Evolutionary conservation across 306 rosid genomes (phyloP), one percentile per base, ranked within the genome.

Genomic region (Casuarina glauca): DNA sequence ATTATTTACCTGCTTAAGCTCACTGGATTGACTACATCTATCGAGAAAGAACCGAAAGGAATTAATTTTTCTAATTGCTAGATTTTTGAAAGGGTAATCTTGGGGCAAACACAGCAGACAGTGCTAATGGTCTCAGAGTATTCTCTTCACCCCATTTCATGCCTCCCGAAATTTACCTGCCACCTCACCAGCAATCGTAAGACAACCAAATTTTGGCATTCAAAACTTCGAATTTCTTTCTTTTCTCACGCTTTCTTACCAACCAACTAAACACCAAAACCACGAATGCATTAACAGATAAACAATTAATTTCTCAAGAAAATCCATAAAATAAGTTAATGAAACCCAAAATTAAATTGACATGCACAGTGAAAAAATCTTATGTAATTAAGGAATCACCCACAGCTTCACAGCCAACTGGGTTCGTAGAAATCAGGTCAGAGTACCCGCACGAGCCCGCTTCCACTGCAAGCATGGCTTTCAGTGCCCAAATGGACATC

Each of bases 371-470:
- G 20, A 17, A 17, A 57, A 4, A 20, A 19, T 55, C 19, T 53
- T 17, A 17, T 7, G 57, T 4, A 15, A 52, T 53, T 53, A 53
- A 53, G 32, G 17, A 53, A 53, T 53, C 3, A 67, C 72, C 16
- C 12, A 67, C 72, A 32, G 68, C 68, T 32, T 42, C 68, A 42
- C 16, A 67, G 45, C 72, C 50, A 67, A 41, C 50, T 11, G 49
- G 72, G 72, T 67, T 67, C 43, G 11, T 48, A 9, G 72, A 35
- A 39, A 26, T 67, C 43, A 49, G 26, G 45, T 67, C 72, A 13
- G 41, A 67, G 26, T 67, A 67, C 16, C 19, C 72, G 72, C 5
- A 67, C 0, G 72, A 32, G 41, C 38, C 19, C 50, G 72, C 41
- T 39, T 16, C 72, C 72, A 38, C 49, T 5, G 49, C 13, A 7